A percentile compares a stretch with the other conserved stretches of the same genome.
These are phyloP conservation scores for Aspergillus pseudoglaucus DNA, from an alignment of 2,329 filamentous ascomycete species.

Conservation along the genomic window DNA sequence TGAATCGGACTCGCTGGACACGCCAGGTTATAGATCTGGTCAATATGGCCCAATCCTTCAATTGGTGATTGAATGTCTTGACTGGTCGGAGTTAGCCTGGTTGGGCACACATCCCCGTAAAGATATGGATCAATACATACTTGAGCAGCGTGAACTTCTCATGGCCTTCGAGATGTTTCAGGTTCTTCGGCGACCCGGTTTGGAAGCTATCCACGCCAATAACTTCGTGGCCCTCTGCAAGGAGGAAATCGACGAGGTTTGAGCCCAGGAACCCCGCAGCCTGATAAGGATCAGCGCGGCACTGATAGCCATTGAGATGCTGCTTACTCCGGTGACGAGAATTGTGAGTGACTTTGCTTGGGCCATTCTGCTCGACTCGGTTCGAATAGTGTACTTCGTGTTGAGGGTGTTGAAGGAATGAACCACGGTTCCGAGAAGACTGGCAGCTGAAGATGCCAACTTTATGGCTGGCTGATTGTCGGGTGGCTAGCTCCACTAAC, in stretches of 20 bases:
- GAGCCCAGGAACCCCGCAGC: conserved; percentile 14
- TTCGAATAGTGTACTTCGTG: too few species aligned
- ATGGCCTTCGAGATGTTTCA: conserved; percentile 6
- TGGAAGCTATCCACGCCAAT: conserved; percentile 12
- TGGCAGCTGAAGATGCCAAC: too few species aligned
- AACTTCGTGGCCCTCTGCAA: conserved; percentile 7
- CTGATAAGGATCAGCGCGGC: background rate
- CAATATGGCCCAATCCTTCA: conserved; percentile 9
- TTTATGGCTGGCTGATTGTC: too few species aligned
- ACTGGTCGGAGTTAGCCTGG: conserved; percentile 1
- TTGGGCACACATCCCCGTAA: background rate
- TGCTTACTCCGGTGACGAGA: conserved; percentile 1
- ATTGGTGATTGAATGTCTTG: conserved; percentile 10
- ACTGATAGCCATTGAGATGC: background rate
- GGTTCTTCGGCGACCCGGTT: conserved; percentile 7
- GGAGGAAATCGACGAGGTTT: conserved; percentile 11
- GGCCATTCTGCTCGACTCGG: background rate
- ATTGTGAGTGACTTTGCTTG: background rate
- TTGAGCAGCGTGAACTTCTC: conserved; percentile 6
- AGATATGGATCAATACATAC: background rate
- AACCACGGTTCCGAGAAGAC: too few species aligned
- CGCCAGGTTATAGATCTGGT: conserved; percentile 29
- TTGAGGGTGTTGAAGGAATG: too few species aligned
- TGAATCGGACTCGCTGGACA: conserved; percentile 27
- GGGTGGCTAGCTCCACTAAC: too few species aligned